Evolutionary conservation across 2,329 filamentous ascomycete species (phyloP).

Genomic region (Drechslerella stenobrocha): DNA sequence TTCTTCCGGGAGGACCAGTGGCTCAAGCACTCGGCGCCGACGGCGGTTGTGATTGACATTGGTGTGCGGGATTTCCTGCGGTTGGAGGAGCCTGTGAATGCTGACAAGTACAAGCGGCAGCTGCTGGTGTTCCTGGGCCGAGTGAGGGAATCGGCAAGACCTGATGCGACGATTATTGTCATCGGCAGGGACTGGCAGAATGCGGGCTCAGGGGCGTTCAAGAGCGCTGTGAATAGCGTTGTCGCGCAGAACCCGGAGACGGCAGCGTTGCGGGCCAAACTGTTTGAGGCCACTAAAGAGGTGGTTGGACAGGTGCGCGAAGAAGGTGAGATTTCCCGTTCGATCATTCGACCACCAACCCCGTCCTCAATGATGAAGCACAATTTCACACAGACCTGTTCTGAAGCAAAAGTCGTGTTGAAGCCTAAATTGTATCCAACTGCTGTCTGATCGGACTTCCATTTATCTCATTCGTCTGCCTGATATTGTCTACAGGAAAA

Average conservation of each 20-base stretch:
- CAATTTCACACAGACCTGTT: conserved; percentile 50
- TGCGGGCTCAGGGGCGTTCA: conserved; percentile 19
- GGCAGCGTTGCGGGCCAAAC: conserved; percentile 25
- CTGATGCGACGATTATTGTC: conserved; percentile 50
- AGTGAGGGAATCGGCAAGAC: conserved; percentile 49
- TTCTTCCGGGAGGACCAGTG: conserved; percentile 45
- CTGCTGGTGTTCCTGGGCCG: conserved; percentile 50
- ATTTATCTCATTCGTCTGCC: not conserved
- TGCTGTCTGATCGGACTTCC: conserved; percentile 45
- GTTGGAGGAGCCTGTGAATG: conserved; percentile 32
- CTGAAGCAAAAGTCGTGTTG: conserved; percentile 47
- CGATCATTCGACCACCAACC: not conserved
- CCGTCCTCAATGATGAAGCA: conserved; percentile 45
- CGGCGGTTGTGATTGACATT: conserved; percentile 49
- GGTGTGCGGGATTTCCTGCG: conserved; percentile 50
- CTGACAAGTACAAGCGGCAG: conserved; percentile 43
- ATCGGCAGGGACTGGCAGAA: conserved; percentile 46
- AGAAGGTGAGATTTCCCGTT: conserved; percentile 26
- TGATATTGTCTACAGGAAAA: not conserved
- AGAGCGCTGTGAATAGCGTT: conserved; percentile 23
- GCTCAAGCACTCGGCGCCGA: conserved; percentile 20
- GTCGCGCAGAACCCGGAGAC: conserved; percentile 23
- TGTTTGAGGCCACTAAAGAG: conserved; percentile 49
- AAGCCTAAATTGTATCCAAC: conserved; percentile 48
- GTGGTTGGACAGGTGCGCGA: conserved; percentile 30